These are phyloP conservation scores for Botrytis pseudocinerea DNA, from an alignment of 2,329 filamentous ascomycete species.

Conservation along the genomic window DNA sequence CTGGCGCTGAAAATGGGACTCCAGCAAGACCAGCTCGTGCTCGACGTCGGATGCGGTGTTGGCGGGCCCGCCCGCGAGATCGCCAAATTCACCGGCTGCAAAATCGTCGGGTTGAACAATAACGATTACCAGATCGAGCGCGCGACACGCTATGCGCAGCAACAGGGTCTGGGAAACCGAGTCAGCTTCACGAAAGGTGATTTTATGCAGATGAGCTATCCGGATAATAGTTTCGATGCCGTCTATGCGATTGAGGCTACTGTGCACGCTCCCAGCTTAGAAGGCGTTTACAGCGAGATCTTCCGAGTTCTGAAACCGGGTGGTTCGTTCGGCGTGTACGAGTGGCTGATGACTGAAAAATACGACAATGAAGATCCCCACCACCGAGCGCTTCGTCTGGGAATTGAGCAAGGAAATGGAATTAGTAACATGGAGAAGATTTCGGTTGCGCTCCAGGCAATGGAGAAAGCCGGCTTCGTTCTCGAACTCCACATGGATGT, in stretches of 20 bases:
- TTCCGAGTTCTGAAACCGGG: conserved; percentile 80
- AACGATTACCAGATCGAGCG: not conserved
- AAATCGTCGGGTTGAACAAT: not conserved
- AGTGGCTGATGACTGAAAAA: conserved; percentile 97
- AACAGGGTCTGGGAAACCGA: not conserved
- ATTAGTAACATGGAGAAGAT: conserved; percentile 97
- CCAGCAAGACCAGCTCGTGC: not conserved
- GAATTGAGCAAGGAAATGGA: conserved; percentile 92
- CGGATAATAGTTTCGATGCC: not conserved
- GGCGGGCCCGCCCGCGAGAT: not conserved
- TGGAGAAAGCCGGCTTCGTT: conserved; percentile 84
- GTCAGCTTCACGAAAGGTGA: not conserved
- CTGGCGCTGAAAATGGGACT: not conserved
- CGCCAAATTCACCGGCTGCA: not conserved
- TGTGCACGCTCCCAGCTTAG: not conserved
- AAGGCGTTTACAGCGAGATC: not conserved
- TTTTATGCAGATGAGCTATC: not conserved
- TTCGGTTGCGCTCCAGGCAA: conserved; percentile 75
- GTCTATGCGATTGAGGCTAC: not conserved
- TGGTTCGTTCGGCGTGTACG: conserved; percentile 93
- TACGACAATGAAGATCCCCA: conserved; percentile 86
- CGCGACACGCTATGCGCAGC: not conserved
- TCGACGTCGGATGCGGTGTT: not conserved
- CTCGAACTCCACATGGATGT: conserved; percentile 83
- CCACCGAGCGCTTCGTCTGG: conserved; percentile 87